phyloP scores from a whole-genome alignment of 345 rosid genomes.

The Gossypium australe region DNA sequence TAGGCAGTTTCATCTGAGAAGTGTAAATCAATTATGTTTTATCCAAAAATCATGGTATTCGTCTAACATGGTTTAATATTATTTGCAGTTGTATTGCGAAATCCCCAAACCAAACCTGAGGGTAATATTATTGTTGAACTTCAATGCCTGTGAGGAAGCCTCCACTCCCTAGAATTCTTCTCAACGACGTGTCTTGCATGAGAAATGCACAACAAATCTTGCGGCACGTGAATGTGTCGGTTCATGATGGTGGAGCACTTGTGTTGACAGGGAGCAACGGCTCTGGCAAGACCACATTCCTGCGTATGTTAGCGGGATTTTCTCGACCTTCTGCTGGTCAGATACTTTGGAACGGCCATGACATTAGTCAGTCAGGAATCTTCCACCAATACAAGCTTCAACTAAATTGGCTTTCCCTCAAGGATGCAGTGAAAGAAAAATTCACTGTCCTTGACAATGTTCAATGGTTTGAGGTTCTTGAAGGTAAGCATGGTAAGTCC shows the following conservation, averaged over 20 bases:
- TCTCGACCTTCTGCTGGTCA: constrained; percentile 77
- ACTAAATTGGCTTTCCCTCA: constrained; percentile 84
- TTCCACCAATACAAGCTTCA: constrained; percentile 92
- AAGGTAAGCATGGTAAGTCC: constrained; percentile 67
- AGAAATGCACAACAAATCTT: constrained; percentile 84
- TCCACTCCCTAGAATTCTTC: constrained; percentile 65
- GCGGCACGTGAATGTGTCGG: constrained; percentile 61
- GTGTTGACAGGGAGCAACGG: constrained; percentile 76
- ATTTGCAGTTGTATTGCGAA: too few species aligned
- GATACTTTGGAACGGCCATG: constrained; percentile 90
- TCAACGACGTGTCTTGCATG: constrained; percentile 88
- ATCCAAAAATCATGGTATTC: too few species aligned
- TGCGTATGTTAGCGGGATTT: constrained; percentile 87
- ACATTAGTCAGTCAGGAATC: constrained; percentile 61
- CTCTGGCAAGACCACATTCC: constrained; percentile 73
- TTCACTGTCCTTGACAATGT: constrained; percentile 71
- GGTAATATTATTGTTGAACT: too few species aligned
- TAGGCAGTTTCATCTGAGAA: too few species aligned
- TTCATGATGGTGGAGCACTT: constrained; percentile 83
- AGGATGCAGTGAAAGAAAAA: constrained; percentile 68
- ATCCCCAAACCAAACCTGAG: too few species aligned
- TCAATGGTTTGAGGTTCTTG: constrained; percentile 81
- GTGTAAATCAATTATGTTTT: too few species aligned
- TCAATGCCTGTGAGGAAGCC: constrained; percentile 45
- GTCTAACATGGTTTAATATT: too few species aligned